Evolutionary conservation across 345 rosid species (phyloP), one percentile per base, ranked within the genome.

Genomic region (Excoecaria cochinchinensis): DNA sequence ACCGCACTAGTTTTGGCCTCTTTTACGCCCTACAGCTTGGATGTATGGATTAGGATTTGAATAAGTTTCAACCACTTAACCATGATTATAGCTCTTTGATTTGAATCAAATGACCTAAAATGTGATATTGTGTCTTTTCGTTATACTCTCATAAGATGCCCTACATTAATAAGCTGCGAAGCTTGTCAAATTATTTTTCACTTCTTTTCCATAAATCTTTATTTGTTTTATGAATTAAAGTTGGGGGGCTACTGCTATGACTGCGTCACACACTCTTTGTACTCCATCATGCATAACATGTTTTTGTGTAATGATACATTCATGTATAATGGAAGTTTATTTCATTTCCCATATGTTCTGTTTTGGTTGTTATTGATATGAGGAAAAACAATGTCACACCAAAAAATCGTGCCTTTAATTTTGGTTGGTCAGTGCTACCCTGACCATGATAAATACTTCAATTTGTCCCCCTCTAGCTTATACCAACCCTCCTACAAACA

Each of bases 1-100:
- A 53, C 5, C 9, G 12, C 42, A 47, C 47, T 46, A 8, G 3
- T 48, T 22, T 48, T 67, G 56, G 7, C 39, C 71, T 14, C 39
- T 50, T 70, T 52, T 36, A 70, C 36, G 61, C 14, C 40, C 44
- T 38, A 69, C 51, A 25, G 40, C 6, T 69, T 69, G 72, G 56
- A 38, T 3, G 8, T 11, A 5, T 51, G 40, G 40, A 50, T 25
- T 50, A 48, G 19, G n/a, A n/a, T 53, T 53, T 53, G 21, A 53
- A 19, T n/a, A 53, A 16, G n/a, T 7, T 53, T 53, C 58, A 31
- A 31, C 31, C 2, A 2, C 31, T 31, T 31, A 31, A 31, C 2
- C 31, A 31, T 31, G 31, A 31, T 31, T 31, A 31, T 31, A 31
- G 31, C 31, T 31, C 2, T 31, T 31, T 31, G 31, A 31, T 31